Base-by-base conservation (phyloP, 768 basidiomycete species). In the Termitomyces sp. region DNA sequence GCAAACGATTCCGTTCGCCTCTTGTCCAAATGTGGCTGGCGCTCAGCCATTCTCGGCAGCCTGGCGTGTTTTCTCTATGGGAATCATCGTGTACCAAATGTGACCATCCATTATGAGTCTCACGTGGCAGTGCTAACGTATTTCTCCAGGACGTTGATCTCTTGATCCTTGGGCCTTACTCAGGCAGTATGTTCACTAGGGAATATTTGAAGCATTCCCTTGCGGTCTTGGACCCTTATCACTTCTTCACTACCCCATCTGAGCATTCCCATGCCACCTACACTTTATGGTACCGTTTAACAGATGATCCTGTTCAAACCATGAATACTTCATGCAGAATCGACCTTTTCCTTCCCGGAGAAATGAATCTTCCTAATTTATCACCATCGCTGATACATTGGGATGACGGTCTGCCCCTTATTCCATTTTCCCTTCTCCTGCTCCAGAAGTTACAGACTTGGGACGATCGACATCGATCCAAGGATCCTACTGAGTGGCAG, bases 311-410 rank as follows among this genome's bases (percentile, higher is more conserved):
- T 12, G 35, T 54, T 8, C 50, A 62, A 14, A 67, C 67, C 40
- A 43, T 53, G 23, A 64, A 66, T 2, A 63, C 68, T 0, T 67
- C 70, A 40, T 72, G 73, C 54, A 78, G 77, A 63, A 72, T 79
- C 59, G 77, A 79, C 62, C 66, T 78, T 40, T 67, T 78, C 19
- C 60, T 72, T 11, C 75, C 77, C 0, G 73, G 75, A 1, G 66
- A 59, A n/a, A 71, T 79, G 68, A 62, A 73, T 57, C 73, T 79
- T 9, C 76, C 77, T 0, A 45, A 49, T 38, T 53, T 79, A 2
- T 64, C 65, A 0, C 56, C 60, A 0, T 35, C 57, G 0, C 49
- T 53, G 14, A 62, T 72, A 33, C 51, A 61, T 21, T 64, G 61
- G 65, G 55, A 61, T 21, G 60, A 64, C 50, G 54, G 55, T 12